A percentile compares a stretch with the other conserved stretches of the same genome.
Evolutionary conservation across 768 basidiomycete species (phyloP).

Genomic region (Hypsizygus marmoreus): DNA sequence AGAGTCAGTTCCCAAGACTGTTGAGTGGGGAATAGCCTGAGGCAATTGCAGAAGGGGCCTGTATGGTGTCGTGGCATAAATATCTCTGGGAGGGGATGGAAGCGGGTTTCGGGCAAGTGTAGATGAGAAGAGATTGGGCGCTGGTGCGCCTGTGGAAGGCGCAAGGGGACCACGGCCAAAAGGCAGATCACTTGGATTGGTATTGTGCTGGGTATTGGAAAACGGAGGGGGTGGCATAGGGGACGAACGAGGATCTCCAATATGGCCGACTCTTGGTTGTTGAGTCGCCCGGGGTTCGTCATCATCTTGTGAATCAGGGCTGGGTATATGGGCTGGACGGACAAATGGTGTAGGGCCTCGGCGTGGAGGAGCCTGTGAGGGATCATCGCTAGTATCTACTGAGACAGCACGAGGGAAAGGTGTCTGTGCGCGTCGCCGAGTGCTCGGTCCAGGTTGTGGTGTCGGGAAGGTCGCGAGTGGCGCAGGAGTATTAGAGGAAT

Average conservation of each 20-base stretch:
- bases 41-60: constrained; percentile 50
- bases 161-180: neutral
- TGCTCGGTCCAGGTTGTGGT: no score
- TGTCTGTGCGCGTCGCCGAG: constrained; percentile 8
- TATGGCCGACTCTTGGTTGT: neutral
- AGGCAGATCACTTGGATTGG: no score
- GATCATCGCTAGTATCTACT: neutral
- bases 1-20: constrained; percentile 33
- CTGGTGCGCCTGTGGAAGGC: neutral
- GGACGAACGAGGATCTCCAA: no score
- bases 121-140: neutral
- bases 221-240: no score
- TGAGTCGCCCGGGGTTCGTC: no score
- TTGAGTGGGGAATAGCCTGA: constrained; percentile 47
- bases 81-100: constrained; percentile 59
- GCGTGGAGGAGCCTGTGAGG: constrained; percentile 7
- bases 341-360: constrained; percentile 57
- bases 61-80: constrained; percentile 62
- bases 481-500: no score
- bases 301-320: neutral
- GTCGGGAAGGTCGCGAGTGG: neutral
- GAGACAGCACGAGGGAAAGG: constrained; percentile 5
- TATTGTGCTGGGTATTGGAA: neutral
- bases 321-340: constrained; percentile 42
- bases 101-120: constrained; percentile 50